Conservation (phyloP, 371 early-diverging fungal genomes). For the Conidiobolus incongruus region DNA sequence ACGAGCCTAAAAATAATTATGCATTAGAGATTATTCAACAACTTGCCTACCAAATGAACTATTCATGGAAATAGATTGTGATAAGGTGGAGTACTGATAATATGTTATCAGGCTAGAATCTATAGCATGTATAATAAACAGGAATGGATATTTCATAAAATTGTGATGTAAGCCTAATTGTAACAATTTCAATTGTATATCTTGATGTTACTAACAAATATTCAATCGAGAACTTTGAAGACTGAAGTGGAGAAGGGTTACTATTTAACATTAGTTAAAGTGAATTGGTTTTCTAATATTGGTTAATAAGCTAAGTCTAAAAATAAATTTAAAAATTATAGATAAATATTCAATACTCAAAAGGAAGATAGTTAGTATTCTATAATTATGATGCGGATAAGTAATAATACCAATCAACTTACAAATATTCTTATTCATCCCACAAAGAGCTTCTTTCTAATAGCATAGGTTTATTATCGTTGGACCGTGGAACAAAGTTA, state of each 20-base stretch:
- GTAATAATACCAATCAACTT: slow-evolving; percentile 10
- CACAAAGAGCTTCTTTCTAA: slow-evolving; percentile 32
- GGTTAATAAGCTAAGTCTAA: neutral
- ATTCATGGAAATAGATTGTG: neutral
- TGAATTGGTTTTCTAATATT: too few relatives aligned
- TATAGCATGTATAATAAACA: neutral
- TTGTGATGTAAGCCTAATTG: neutral
- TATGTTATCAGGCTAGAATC: neutral
- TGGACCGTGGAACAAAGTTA: slow-evolving; percentile 20
- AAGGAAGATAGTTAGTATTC: neutral
- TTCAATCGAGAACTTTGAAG: neutral
- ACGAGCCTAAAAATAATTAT: neutral
- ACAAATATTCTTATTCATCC: slow-evolving; percentile 22
- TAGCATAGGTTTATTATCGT: slow-evolving; percentile 21
- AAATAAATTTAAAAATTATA: neutral
- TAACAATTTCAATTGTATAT: neutral
- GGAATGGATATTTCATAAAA: neutral
- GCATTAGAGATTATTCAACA: neutral
- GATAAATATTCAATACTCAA: neutral
- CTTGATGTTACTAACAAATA: neutral
- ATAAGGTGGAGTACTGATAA: neutral
- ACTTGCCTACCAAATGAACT: neutral
- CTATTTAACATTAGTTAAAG: neutral
- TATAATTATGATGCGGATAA: neutral
- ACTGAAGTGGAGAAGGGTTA: neutral